These are phyloP conservation scores for Cladosporium velox DNA, from an alignment of 2,329 filamentous ascomycete species.

Conservation along the genomic window DNA sequence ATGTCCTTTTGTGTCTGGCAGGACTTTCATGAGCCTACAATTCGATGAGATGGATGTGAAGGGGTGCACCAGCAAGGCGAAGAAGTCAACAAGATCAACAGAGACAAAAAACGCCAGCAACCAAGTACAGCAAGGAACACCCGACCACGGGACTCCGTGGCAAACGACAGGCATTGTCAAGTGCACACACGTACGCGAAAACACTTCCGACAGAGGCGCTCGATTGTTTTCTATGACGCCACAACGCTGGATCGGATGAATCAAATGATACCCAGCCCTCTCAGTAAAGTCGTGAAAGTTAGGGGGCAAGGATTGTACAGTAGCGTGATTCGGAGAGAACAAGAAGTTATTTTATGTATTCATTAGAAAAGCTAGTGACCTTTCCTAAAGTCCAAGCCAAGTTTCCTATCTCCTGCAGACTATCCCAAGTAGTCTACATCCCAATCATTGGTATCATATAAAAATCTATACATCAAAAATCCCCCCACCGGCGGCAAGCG, in stretches of 20 bases:
- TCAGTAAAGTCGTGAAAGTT: not conserved
- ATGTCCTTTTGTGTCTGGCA: no score
- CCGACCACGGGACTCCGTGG: no score
- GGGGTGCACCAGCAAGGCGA: no score
- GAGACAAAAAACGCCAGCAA: no score
- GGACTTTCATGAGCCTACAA: no score
- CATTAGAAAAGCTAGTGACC: not conserved
- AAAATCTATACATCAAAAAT: conserved; percentile 1
- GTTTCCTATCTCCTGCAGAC: not conserved
- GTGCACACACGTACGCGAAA: no score
- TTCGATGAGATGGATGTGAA: no score
- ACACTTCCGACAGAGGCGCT: not conserved
- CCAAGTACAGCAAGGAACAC: no score
- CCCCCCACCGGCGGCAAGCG: no score
- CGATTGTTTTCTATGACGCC: not conserved
- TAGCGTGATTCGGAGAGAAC: not conserved
- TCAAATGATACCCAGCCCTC: conserved; percentile 9
- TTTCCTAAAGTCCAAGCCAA: not conserved
- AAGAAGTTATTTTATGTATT: not conserved
- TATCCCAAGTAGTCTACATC: not conserved
- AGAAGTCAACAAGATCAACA: no score
- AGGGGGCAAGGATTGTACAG: not conserved
- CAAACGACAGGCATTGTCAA: no score
- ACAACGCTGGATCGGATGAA: not conserved
- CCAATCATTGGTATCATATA: conserved; percentile 15